A percentile compares a stretch with the other conserved stretches of the same genome.
Conservation (phyloP, 148 eudicot species). For the Camellia sinensis region DNA sequence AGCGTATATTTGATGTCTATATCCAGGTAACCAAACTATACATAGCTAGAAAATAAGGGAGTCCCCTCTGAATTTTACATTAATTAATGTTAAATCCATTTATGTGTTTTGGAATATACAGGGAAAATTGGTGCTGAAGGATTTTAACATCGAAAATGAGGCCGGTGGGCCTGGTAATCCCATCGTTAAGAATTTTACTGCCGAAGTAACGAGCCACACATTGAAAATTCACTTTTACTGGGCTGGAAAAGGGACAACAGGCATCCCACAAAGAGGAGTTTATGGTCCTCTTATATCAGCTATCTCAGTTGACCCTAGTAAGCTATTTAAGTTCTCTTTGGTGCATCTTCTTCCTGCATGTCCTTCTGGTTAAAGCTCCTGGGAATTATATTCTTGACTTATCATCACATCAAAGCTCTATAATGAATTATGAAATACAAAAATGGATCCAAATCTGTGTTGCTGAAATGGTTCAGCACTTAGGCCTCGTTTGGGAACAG, state of each 20-base stretch:
- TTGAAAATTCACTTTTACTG: slow-evolving; percentile 57
- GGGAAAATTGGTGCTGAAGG: slow-evolving; percentile 48
- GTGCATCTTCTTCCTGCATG: neutral
- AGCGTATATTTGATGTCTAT: slow-evolving; percentile 52
- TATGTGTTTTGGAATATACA: slow-evolving; percentile 14
- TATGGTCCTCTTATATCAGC: slow-evolving; percentile 65
- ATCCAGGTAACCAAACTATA: slow-evolving; percentile 37
- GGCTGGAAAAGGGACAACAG: slow-evolving; percentile 63
- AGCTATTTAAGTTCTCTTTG: slow-evolving; percentile 13
- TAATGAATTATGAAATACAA: too few relatives aligned
- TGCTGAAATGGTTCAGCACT: too few relatives aligned
- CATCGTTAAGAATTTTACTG: slow-evolving; percentile 32
- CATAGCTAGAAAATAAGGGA: neutral
- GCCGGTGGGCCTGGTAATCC: slow-evolving; percentile 58
- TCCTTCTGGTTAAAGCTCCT: neutral
- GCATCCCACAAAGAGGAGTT: slow-evolving; percentile 53
- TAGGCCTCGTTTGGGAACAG: too few relatives aligned
- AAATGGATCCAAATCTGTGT: too few relatives aligned
- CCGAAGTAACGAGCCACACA: slow-evolving; percentile 38
- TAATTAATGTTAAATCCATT: neutral
- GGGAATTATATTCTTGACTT: neutral
- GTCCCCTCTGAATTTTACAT: neutral
- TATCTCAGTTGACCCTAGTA: slow-evolving; percentile 56
- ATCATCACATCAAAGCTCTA: too few relatives aligned
- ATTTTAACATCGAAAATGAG: slow-evolving; percentile 44